A percentile compares a stretch with the other conserved stretches of the same genome.
Evolutionary conservation across 139 green algal species (phyloP).

Genomic region (Picochlorum sp.): DNA sequence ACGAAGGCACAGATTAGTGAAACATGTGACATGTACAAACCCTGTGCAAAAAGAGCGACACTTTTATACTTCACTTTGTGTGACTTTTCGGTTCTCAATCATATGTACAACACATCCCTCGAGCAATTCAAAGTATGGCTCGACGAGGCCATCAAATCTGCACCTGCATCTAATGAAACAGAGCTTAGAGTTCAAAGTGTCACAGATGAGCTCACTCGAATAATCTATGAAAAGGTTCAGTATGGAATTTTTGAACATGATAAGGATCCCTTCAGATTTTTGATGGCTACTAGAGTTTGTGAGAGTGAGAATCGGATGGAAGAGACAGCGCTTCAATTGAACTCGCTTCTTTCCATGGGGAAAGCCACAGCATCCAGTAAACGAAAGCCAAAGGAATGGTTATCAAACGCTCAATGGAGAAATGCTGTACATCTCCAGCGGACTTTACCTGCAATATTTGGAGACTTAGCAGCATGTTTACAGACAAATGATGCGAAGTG

Average conservation of each 20-base stretch:
- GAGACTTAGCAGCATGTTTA: slow-evolving; percentile 72
- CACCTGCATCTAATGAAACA: neutral
- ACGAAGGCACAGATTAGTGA: slow-evolving; percentile 89
- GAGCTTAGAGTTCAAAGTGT: too few relatives aligned
- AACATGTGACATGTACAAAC: slow-evolving; percentile 90
- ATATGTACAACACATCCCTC: slow-evolving; percentile 91
- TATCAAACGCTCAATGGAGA: slow-evolving; percentile 77
- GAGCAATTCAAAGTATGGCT: slow-evolving; percentile 69
- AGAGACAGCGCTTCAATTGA: neutral
- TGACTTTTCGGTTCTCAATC: slow-evolving; percentile 86
- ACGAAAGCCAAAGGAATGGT: slow-evolving; percentile 87
- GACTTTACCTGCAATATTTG: slow-evolving; percentile 17
- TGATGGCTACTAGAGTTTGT: slow-evolving; percentile 58
- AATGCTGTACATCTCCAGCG: slow-evolving; percentile 70
- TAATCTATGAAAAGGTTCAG: slow-evolving; percentile 88
- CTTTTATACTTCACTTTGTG: slow-evolving; percentile 93
- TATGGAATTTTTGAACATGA: slow-evolving; percentile 93
- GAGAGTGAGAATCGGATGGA: too few relatives aligned
- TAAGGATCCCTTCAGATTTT: slow-evolving; percentile 90
- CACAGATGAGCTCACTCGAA: slow-evolving; percentile 60
- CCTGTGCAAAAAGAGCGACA: slow-evolving; percentile 77
- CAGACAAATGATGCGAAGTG: slow-evolving; percentile 77
- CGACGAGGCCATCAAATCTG: slow-evolving; percentile 71
- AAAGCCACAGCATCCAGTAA: slow-evolving; percentile 12
- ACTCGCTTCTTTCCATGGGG: neutral